Evolutionary conservation across 2,329 filamentous ascomycete genomes (phyloP), one percentile per base, ranked within the genome.

Genomic region (Blumeria hordei): DNA sequence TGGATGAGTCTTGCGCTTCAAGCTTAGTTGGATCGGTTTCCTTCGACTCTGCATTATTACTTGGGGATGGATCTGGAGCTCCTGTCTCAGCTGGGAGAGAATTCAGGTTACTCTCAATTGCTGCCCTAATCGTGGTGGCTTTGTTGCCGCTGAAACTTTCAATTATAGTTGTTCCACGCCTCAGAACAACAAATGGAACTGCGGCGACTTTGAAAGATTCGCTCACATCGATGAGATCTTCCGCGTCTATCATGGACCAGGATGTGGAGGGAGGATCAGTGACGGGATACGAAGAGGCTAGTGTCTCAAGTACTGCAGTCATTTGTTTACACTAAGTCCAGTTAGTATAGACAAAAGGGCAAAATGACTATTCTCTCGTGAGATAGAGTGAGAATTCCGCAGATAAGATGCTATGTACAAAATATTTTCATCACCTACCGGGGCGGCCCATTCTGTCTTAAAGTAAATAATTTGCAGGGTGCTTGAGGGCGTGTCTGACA

Each of bases 381-480:
- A 28, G 21, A 28, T 28, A 28, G 52, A 16, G 43, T 28, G 21
- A 28, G 21, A 28, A 36, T 4, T 55, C 11, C 28, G 33, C 32
- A 34, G 21, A 28, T 28, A 28, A 28, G 21, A 10, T n/a, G 34
- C 33, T 33, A 34, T 34, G 32, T 16, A 43, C n/a, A 10, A 33
- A 54, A 10, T 6, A 44, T 35, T 45, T 5, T 36, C 11, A n/a
- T 35, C 10, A 56, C 59, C 56, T 62, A 62, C 60, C 56, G 92
- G 92, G 57, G 88, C 88, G 34, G 92, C 92, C 92, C 92, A 98
- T 60, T 88, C 85, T 18, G 92, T 88, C 68, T 96, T 85, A 74
- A 98, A 98, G 67, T 88, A 95, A 65, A 94, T 78, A 64, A 95
- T 75, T 59, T 90, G 74, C 57, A 95, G 78, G 14, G 84, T 78